A percentile compares a stretch with the other conserved stretches of the same genome.
phyloP scores from a whole-genome alignment of 148 eudicot genomes.

The Rhododendron mucronatum region DNA sequence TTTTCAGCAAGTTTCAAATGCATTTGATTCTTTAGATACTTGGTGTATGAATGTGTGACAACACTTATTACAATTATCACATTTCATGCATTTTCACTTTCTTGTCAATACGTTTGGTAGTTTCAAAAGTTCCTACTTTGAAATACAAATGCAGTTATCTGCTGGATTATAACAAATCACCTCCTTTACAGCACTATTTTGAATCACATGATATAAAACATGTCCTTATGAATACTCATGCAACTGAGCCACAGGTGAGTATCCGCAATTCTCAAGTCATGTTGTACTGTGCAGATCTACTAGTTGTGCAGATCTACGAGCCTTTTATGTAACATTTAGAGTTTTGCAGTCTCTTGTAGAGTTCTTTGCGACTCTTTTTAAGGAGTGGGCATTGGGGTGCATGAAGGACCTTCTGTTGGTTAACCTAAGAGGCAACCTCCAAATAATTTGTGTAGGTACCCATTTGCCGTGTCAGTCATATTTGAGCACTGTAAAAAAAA shows the following conservation, averaged over 20 bases:
- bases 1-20: not conserved
- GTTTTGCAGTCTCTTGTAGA: constrained; percentile 29
- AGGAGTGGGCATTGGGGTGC: too few species aligned
- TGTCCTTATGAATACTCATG: constrained; percentile 93
- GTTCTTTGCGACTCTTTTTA: too few species aligned
- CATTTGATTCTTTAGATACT: not conserved
- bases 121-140: not conserved
- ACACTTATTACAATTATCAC: not conserved
- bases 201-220: constrained; percentile 88
- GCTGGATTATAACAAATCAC: constrained; percentile 3
- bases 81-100: not conserved
- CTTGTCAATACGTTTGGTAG: not conserved
- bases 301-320: not conserved
- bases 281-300: too few species aligned
- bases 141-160: not conserved
- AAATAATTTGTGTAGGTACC: constrained; percentile 72
- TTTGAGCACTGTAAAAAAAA: not conserved
- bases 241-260: constrained; percentile 90
- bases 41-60: not conserved
- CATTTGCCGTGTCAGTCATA: not conserved
- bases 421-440: too few species aligned
- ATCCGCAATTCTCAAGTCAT: not conserved
- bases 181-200: constrained; percentile 61
- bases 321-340: not conserved
- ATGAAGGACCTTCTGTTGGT: too few species aligned